Base-by-base conservation (phyloP, 768 basidiomycete genomes). In the Leccinum variicolor region DNA sequence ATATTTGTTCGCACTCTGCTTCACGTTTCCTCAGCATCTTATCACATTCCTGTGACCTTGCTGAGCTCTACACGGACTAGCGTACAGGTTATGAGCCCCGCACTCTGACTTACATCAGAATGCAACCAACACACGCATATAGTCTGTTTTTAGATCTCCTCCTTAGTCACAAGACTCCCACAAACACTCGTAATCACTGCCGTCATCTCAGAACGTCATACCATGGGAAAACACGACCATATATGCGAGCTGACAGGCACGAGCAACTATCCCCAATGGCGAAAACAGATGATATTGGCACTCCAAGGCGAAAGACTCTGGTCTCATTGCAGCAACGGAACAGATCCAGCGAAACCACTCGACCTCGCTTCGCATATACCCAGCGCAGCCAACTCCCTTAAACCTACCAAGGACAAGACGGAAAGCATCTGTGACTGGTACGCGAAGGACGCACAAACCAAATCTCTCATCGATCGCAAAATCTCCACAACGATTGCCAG, bases 361-460 rank as follows among this genome's bases (percentile, higher is more conserved):
- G 19, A 45, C 9, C 19, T 45, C 0, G 17, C 50, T 0, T 51
- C 39, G 0, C 0, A 2, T 4, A 3, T 21, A 4, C 0, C 48
- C 52, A 14, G 6, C 0, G 0, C 6, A 43, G 1, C 3, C 33
- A 3, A 7, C 21, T 0, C 23, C 13, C 0, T 13, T 48, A 17
- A 41, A 15, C n/a, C 39, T 0, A 58, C 47, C 2, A 28, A 25
- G 1, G 11, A 4, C 0, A 53, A 63, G 3, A 25, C 2, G 10
- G 50, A 62, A 17, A 11, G n/a, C 1, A 64, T 64, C 1, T 4
- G 48, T 0, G 15, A 33, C 2, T 60, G 59, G 54, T 0, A 26
- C 0, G 28, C 29, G 0, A 59, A 59, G 9, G 57, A 59, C 6
- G 13, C 50, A 0, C 45, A 62, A 2, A 55, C 51, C 0, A 64